A percentile compares a stretch with the other conserved stretches of the same genome.
phyloP scores from a whole-genome alignment of 2,329 filamentous ascomycete genomes.

The Scedosporium aurantiacum region DNA sequence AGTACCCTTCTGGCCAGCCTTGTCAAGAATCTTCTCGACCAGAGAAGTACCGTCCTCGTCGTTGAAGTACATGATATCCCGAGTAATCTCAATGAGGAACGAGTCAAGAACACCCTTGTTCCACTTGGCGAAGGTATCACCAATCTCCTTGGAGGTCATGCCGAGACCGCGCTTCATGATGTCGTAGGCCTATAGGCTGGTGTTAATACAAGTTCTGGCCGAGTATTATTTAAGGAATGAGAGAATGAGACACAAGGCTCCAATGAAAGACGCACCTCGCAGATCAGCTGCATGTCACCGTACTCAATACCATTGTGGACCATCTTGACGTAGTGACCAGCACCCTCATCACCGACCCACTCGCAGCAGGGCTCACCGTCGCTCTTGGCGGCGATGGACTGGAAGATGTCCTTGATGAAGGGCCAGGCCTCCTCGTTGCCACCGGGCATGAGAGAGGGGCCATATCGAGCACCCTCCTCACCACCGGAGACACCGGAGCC shows the following conservation, averaged over 20 bases:
- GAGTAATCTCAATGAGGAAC: constrained; percentile 98
- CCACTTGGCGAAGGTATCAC: constrained; percentile 88
- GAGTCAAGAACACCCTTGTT: constrained; percentile 98
- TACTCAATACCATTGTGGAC: constrained; percentile 99
- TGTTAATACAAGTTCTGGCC: constrained; percentile 11
- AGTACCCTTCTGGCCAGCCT: constrained; percentile 97
- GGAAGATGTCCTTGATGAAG: constrained; percentile 97
- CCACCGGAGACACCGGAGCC: constrained; percentile 96
- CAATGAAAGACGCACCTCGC: constrained; percentile 56
- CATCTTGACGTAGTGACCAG: constrained; percentile 99
- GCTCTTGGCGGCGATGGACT: constrained; percentile 94
- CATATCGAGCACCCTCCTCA: constrained; percentile 97
- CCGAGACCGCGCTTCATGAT: constrained; percentile 98
- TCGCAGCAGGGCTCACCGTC: constrained; percentile 97
- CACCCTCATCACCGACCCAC: constrained; percentile 99
- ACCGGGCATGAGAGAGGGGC: constrained; percentile 96
- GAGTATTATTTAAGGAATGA: too few species aligned
- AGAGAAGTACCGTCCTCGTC: constrained; percentile 85
- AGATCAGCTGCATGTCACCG: constrained; percentile 99
- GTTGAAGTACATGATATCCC: constrained; percentile 97
- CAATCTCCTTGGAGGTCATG: constrained; percentile 84
- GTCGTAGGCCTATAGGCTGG: constrained; percentile 72
- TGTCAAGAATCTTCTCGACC: constrained; percentile 97
- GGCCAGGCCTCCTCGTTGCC: constrained; percentile 98
- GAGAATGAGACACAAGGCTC: too few species aligned